Evolutionary conservation across 179 eudicot genomes (phyloP), one percentile per base, ranked within the genome.

Genomic region (Camellia oleifera): DNA sequence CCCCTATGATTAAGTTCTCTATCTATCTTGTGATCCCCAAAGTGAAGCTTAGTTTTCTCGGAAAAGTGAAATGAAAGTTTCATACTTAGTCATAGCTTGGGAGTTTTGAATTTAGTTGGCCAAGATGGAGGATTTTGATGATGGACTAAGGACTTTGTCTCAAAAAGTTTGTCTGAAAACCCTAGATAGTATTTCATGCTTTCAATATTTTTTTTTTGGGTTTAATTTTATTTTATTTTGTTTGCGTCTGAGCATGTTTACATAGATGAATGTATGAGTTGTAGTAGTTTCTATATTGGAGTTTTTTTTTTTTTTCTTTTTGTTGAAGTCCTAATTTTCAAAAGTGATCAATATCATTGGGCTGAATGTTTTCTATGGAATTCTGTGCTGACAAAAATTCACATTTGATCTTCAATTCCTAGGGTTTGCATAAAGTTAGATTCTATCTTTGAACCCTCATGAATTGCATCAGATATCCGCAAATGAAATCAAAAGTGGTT

Each of bases 1-100:
- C 86, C 86, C 26, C 62, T 81, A 60, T 85, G 68, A 69, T 57
- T 9, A 60, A 60, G 42, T 32, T 32, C 11, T 26, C 46, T 0
- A 12, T 20, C 61, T 10, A 52, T 72, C 40, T 32, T 1, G 45
- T 7, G 73, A 54, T 17, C 14, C 70, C 58, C 53, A 46, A 60
- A 58, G 42, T 14, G 0, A 40, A 40, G 67, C 76, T 77, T 68
- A 69, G 75, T 72, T 46, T 66, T 66, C 14, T 32, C 15, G 2
- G 69, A 42, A 0, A 32, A 50, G 40, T 32, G 40, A 32, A 32
- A 32, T 32, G 15, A 8, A 9, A 60, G 10, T 1, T 50, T 11
- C 23, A 4, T 1, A 4, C 2, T 3, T 40, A 23, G 56, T 32
- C 5, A 69, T 4, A 23, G 62, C 5, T 23, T 26, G 70, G n/a